Base-by-base conservation (phyloP, 768 basidiomycete genomes). In the Pleurotus tuber-regium region DNA sequence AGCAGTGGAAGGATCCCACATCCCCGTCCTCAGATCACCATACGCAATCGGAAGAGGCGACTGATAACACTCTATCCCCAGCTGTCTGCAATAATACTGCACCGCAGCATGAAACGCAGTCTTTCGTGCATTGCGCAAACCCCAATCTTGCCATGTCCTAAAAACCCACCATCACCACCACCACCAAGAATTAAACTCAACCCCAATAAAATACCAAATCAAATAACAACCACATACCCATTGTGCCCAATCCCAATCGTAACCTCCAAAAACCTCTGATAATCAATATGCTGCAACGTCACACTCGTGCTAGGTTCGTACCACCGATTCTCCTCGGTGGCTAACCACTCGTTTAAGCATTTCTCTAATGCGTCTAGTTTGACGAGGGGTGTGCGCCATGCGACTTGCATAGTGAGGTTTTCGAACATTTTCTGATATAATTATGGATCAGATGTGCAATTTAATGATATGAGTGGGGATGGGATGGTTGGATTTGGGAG, bases 61-160 rank as follows among this genome's bases (percentile, higher is more conserved):
- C 59, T 80, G 76, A 66, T 72, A 73, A 56, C 78, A 82, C 18
- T 70, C 70, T 59, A 91, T 89, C 28, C 79, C 84, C 7, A 90
- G 77, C 61, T 87, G 79, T 49, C 74, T 78, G 60, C 79, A 86
- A 64, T 84, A 90, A 58, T 83, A 77, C 58, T 88, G 81, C 18
- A 83, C 83, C 1, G 89, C 89, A 7, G 86, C 86, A 61, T 89
- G 81, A 72, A 92, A 92, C 2, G 88, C 85, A 1, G 89, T 91
- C 61, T 78, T 82, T 41, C 87, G 79, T 9, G 76, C 66, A 54
- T 70, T 72, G 16, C 76, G 78, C 23, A 84, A 67, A 21, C 79
- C 78, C 87, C 87, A 91, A 64, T 68, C 79, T 71, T 63, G 62
- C 59, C 62, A 63, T 38, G 55, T 60, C 14, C 61, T 63, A 33